Evolutionary conservation across 805 yeast species (phyloP).

Genomic region (Kazachstania kunashirensis): DNA sequence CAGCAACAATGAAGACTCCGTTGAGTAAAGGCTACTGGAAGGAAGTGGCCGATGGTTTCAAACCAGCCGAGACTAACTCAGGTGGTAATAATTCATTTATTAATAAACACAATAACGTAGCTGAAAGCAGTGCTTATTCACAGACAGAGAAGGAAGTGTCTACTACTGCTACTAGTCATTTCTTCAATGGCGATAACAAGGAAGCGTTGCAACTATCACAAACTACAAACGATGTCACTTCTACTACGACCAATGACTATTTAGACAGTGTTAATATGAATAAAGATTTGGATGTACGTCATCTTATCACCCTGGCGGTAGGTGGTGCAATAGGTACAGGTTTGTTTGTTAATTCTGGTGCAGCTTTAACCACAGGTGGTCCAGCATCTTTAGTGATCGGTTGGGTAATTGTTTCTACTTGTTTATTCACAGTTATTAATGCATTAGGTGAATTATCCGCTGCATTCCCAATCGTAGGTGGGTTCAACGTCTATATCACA

Average conservation of each 20-base stretch:
- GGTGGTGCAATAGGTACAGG: constrained; percentile 67
- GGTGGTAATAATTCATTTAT: too few species aligned
- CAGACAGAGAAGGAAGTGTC: neutral
- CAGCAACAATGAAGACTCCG: constrained; percentile 10
- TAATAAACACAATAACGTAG: neutral
- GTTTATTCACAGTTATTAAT: constrained; percentile 49
- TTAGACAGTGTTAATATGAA: constrained; percentile 13
- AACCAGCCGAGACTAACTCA: constrained; percentile 6
- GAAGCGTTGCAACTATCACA: neutral
- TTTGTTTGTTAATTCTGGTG: constrained; percentile 56
- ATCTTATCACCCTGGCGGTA: constrained; percentile 56
- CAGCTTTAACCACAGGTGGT: constrained; percentile 50
- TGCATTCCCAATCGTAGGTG: constrained; percentile 45
- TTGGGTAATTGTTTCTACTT: constrained; percentile 44
- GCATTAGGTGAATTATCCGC: constrained; percentile 46
- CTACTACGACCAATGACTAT: constrained; percentile 7
- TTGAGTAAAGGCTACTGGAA: constrained; percentile 14
- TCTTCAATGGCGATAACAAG: constrained; percentile 1
- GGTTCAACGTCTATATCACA: constrained; percentile 40
- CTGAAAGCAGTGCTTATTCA: neutral
- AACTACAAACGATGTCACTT: constrained; percentile 3
- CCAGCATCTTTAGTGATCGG: constrained; percentile 55
- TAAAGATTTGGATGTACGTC: constrained; percentile 29
- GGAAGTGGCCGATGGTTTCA: constrained; percentile 15
- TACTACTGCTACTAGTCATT: neutral